These are phyloP conservation scores for Linnemannia zychae DNA, from an alignment of 192 early-diverging fungal species.

Conservation along the genomic window DNA sequence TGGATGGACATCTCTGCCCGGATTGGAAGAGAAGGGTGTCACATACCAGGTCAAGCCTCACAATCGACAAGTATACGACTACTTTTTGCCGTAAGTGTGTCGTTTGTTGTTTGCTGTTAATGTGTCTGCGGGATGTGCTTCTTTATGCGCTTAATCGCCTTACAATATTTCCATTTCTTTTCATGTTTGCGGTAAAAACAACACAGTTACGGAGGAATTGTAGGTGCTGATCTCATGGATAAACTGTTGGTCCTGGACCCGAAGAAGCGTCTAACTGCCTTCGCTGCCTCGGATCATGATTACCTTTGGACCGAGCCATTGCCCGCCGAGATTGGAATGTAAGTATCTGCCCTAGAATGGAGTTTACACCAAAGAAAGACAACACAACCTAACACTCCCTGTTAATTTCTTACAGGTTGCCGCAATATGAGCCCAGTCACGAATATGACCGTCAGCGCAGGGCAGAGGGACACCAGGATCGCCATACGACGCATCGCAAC, in stretches of 20 bases:
- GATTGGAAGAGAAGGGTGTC: conserved; percentile 60
- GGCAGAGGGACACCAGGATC: conserved; percentile 50
- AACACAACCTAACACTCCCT: not conserved
- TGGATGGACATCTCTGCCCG: conserved; percentile 72
- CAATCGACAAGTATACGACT: conserved; percentile 69
- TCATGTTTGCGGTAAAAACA: not conserved
- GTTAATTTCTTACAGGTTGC: conserved; percentile 59
- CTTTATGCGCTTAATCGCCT: not conserved
- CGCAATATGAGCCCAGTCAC: conserved; percentile 83
- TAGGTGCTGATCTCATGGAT: conserved; percentile 82
- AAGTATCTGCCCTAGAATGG: conserved; percentile 29
- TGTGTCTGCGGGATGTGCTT: not conserved
- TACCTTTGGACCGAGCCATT: conserved; percentile 84
- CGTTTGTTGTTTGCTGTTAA: not conserved
- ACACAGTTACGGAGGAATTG: conserved; percentile 56
- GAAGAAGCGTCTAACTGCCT: conserved; percentile 76
- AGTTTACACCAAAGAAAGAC: not conserved
- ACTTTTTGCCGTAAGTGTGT: conserved; percentile 61
- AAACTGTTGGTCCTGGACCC: conserved; percentile 86
- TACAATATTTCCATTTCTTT: not conserved
- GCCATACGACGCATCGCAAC: conserved; percentile 27
- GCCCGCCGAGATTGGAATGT: conserved; percentile 77
- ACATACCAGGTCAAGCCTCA: conserved; percentile 65
- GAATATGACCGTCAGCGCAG: conserved; percentile 77
- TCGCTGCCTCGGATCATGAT: conserved; percentile 82